Evolutionary conservation across 2,329 filamentous ascomycete genomes (phyloP).

Genomic region (Aspergillus pseudotamarii): DNA sequence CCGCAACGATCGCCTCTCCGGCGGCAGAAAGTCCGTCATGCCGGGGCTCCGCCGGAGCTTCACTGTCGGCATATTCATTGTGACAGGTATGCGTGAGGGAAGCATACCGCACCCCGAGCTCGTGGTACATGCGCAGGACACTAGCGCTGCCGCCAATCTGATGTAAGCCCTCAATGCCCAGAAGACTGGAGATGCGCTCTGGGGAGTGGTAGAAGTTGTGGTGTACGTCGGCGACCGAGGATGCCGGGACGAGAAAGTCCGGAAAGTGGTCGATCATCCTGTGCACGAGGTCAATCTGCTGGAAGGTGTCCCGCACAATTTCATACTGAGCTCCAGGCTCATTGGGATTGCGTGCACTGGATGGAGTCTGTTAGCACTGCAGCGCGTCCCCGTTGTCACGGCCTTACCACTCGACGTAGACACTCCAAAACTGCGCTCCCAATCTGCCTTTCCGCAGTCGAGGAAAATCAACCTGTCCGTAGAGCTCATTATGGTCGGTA

Average conservation of each 20-base stretch:
- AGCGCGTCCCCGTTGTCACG: accelerated
- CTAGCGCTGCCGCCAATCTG: constrained; percentile 29
- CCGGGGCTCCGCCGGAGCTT: not conserved
- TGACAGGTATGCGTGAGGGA: too few species aligned
- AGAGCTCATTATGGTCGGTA: not conserved
- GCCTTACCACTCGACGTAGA: not conserved
- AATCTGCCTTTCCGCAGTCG: not conserved
- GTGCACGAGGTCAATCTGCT: constrained; percentile 1
- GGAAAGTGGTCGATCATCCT: not conserved
- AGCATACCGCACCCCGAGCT: constrained; percentile 23
- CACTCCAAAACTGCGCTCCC: constrained; percentile 5
- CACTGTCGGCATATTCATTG: not conserved
- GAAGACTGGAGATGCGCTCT: constrained; percentile 20
- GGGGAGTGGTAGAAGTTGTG: not conserved
- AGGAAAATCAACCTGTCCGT: not conserved
- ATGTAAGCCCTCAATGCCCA: constrained; percentile 31
- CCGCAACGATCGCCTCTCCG: constrained; percentile 12
- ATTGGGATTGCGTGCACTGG: not conserved
- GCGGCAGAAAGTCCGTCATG: not conserved
- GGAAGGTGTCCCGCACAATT: not conserved
- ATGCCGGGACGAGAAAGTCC: not conserved
- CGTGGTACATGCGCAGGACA: constrained; percentile 19
- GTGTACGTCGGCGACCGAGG: too few species aligned
- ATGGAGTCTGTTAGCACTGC: too few species aligned
- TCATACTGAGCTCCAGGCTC: not conserved